phyloP scores from a whole-genome alignment of 768 basidiomycete species.

The Chlorophyllum brunneum region DNA sequence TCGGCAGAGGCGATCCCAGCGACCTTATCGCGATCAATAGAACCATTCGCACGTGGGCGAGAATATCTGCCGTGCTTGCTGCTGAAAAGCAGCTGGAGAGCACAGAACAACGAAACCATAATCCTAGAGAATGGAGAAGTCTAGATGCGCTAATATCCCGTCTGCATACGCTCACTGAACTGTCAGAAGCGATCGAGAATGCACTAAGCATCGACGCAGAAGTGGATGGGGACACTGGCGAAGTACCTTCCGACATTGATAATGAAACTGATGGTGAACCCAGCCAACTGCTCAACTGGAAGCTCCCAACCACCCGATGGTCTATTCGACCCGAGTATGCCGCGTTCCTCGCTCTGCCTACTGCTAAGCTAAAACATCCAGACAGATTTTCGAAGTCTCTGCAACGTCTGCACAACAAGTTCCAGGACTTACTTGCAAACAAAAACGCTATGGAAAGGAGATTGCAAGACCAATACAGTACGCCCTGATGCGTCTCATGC shows the following conservation, averaged over 20 bases:
- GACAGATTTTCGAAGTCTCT: slow-evolving; percentile 60
- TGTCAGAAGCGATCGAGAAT: slow-evolving; percentile 54
- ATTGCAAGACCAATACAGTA: slow-evolving; percentile 55
- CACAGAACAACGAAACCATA: slow-evolving; percentile 25
- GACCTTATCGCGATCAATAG: slow-evolving; percentile 65
- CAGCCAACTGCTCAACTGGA: neutral
- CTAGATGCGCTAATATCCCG: slow-evolving; percentile 50
- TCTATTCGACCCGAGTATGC: slow-evolving; percentile 62
- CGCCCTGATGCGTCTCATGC: slow-evolving; percentile 14
- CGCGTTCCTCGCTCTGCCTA: slow-evolving; percentile 13
- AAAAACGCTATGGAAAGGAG: slow-evolving; percentile 51
- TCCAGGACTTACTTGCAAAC: slow-evolving; percentile 40
- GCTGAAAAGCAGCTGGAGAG: slow-evolving; percentile 56
- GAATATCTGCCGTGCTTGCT: slow-evolving; percentile 45
- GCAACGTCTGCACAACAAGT: slow-evolving; percentile 39
- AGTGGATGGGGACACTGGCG: slow-evolving; percentile 13
- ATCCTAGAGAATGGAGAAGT: slow-evolving; percentile 47
- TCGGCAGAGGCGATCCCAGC: slow-evolving; percentile 59
- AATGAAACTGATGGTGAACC: slow-evolving; percentile 6
- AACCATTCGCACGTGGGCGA: slow-evolving; percentile 58
- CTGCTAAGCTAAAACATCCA: neutral
- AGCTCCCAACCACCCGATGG: slow-evolving; percentile 20
- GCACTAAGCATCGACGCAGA: slow-evolving; percentile 33
- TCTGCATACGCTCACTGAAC: slow-evolving; percentile 43
- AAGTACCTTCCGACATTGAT: slow-evolving; percentile 2